phyloP scores from a whole-genome alignment of 345 rosid species.

The Salix koriyanagi region DNA sequence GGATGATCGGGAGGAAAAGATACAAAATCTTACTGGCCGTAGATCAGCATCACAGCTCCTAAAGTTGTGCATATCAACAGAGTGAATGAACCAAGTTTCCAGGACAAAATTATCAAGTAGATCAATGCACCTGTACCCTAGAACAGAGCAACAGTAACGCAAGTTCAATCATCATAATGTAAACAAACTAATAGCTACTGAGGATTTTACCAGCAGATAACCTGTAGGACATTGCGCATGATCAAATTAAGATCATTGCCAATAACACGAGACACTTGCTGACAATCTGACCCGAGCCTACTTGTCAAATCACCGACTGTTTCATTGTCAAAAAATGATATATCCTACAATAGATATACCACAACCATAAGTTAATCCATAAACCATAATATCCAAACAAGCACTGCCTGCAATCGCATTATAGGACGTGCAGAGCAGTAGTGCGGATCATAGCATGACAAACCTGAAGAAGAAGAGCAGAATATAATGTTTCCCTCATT shows the following conservation, averaged over 20 bases:
- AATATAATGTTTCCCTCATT: constrained; percentile 88
- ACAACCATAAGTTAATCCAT: constrained; percentile 6
- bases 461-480: constrained; percentile 91
- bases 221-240: constrained; percentile 86
- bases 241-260: constrained; percentile 90
- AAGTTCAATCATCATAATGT: constrained; percentile 19
- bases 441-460: not conserved
- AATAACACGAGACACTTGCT: constrained; percentile 93
- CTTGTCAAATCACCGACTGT: constrained; percentile 98
- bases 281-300: constrained; percentile 97
- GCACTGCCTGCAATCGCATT: constrained; percentile 5
- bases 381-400: constrained; percentile 8
- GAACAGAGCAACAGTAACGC: constrained; percentile 23
- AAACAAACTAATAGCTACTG: constrained; percentile 3
- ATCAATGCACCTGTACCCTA: constrained; percentile 85
- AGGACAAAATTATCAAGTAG: constrained; percentile 75
- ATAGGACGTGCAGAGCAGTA: too few relatives aligned
- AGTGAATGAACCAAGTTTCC: constrained; percentile 82
- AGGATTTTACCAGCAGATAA: constrained; percentile 21
- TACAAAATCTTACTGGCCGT: constrained; percentile 64
- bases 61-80: constrained; percentile 67
- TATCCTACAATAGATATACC: constrained; percentile 52
- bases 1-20: constrained; percentile 15
- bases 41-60: constrained; percentile 68
- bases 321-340: constrained; percentile 86